Percentiles rank a stretch among this genome's conserved stretches.
phyloP scores from a whole-genome alignment of 495 filamentous ascomycete species.

The Aspergillus biplanus region DNA sequence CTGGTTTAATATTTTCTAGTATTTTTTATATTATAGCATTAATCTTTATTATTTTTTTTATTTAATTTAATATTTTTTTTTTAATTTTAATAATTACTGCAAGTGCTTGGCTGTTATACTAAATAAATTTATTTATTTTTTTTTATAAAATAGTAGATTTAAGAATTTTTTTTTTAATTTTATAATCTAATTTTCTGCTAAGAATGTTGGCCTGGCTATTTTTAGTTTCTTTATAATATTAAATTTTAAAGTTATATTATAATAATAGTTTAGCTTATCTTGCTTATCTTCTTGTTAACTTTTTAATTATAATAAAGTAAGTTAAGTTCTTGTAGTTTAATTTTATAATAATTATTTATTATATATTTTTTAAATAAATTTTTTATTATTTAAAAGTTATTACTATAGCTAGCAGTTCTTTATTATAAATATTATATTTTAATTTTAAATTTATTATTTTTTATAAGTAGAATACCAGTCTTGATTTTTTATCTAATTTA shows the following conservation, averaged over 20 bases:
- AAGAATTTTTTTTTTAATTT: not conserved
- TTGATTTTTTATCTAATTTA: not conserved
- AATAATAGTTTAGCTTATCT: not conserved
- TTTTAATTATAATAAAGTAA: not conserved
- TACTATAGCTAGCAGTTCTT: conserved; percentile 3
- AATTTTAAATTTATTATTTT: not conserved
- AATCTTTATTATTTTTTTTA: too few relatives aligned
- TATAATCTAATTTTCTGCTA: not conserved
- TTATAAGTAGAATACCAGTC: not conserved
- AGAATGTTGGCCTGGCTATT: not conserved
- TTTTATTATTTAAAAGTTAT: not conserved
- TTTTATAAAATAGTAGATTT: not conserved
- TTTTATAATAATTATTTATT: not conserved
- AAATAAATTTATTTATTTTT: not conserved
- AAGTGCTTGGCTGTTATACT: not conserved
- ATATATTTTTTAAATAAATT: not conserved
- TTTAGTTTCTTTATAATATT: not conserved
- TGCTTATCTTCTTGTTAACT: not conserved
- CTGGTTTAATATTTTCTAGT: not conserved
- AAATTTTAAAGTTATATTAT: not conserved
- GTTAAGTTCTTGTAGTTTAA: not conserved
- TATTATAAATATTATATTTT: not conserved
- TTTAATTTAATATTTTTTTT: not conserved
- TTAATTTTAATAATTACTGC: not conserved
- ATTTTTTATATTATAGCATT: not conserved